Percentiles rank a stretch among this genome's conserved stretches.
Conservation (phyloP, 306 rosid species). For the Malus fusca region DNA sequence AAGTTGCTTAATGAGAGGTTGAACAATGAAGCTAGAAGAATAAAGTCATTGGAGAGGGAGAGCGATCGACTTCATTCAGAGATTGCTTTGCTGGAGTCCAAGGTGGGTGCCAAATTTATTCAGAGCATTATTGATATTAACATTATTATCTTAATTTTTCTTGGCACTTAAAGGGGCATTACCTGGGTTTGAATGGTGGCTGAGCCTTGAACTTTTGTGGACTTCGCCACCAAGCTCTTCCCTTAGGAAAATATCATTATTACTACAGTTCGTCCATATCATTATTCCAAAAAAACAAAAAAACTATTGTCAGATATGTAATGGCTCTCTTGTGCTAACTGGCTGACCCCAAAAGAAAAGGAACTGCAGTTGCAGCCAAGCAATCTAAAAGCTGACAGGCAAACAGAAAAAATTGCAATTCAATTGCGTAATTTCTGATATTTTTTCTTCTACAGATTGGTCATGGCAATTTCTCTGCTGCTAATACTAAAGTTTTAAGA, state of each 20-base stretch:
- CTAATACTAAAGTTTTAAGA: conserved; percentile 87
- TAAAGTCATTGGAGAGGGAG: conserved; percentile 84
- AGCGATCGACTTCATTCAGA: conserved; percentile 66
- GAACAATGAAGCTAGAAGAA: conserved; percentile 55
- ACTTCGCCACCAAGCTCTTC: background rate
- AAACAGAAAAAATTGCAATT: background rate
- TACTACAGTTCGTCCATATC: too few species aligned
- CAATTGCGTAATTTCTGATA: background rate
- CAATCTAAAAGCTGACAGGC: background rate
- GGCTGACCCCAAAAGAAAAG: background rate
- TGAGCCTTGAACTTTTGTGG: background rate
- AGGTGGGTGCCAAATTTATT: conserved; percentile 43
- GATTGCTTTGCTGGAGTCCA: conserved; percentile 84
- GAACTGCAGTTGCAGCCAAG: background rate
- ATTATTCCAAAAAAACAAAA: background rate
- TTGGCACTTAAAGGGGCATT: background rate
- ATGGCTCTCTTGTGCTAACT: background rate
- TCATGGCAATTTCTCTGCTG: conserved; percentile 76
- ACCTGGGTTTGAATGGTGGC: background rate
- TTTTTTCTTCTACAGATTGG: conserved; percentile 57
- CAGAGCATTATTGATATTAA: background rate
- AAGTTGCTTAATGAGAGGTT: conserved; percentile 63
- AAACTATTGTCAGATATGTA: background rate
- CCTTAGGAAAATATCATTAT: background rate
- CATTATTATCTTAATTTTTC: background rate